Base-by-base conservation (phyloP, 352 stramenopile species). In the Aphanomyces astaci region DNA sequence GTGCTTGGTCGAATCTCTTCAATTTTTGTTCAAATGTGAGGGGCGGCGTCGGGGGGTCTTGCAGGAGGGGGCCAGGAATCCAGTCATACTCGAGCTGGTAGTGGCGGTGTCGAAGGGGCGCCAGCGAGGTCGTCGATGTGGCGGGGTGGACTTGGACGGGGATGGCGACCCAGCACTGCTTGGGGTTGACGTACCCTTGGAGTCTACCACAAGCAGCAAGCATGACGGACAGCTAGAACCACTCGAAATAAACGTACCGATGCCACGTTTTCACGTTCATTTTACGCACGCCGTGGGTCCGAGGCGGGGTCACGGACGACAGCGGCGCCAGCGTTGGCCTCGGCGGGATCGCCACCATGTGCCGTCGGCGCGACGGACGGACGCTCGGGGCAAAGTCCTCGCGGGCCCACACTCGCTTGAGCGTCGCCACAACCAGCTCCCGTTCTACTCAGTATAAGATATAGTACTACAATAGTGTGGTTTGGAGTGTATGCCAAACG, bases 101-200 rank as follows among this genome's bases (percentile, higher is more conserved):
- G 28, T 74, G 74, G n/a, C 59, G 63, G 25, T 67, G 66, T 32
- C 39, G 71, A 7, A 25, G 43, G 4, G 54, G 72, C 9, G 22
- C 45, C 0, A 48, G 33, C 15, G 43, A 32, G 1, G 22, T 5
- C 1, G 10, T 31, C 22, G 4, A 17, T 24, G 4, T 3, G n/a
- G 1, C 15, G 4, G 17, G 17, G 7, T 40, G 22, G 7, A 39
- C 76, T 17, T 64, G 66, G 22, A 80, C 73, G 1, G 81, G 81
- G 28, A 89, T 80, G 24, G 81, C 79, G 19, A 89, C 79, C 79
- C 79, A 89, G 52, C 86, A 65, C 52, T 85, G 85, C 39, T 71
- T 59, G 40, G 81, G 53, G 59, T 87, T 88, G 25, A 89, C 81
- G 32, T 72, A 73, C 25, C 74, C 73, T 28, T 76, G 71, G 65